phyloP scores from a whole-genome alignment of 352 stramenopile genomes.

The Pythium myriotylum region DNA sequence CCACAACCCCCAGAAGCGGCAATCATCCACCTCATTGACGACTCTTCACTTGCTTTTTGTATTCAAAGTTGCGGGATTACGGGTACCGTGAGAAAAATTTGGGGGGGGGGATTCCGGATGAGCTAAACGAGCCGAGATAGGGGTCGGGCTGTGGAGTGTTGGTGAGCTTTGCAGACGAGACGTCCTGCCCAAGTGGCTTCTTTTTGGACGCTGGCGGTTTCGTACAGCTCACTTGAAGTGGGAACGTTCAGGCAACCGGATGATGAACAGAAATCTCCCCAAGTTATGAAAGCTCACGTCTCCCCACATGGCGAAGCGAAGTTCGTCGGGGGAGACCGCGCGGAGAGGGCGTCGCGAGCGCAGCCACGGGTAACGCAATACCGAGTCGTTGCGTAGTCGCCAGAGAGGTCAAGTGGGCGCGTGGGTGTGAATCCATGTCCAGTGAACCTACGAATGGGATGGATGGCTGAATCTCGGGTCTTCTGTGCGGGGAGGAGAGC shows the following conservation, averaged over 20 bases:
- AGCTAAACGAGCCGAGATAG: not conserved
- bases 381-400: too few relatives aligned
- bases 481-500: too few relatives aligned
- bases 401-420: too few relatives aligned
- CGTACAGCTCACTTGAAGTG: not conserved
- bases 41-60: not conserved
- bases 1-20: conserved; percentile 2
- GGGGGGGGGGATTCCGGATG: not conserved
- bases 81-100: conserved; percentile 3
- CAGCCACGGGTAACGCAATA: too few relatives aligned
- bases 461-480: not conserved
- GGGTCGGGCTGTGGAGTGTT: not conserved
- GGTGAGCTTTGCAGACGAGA: not conserved
- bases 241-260: conserved; percentile 1
- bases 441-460: not conserved
- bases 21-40: not conserved
- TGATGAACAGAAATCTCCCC: conserved; percentile 13
- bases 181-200: not conserved
- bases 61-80: not conserved
- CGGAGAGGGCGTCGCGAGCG: too few relatives aligned
- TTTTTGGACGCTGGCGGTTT: not conserved
- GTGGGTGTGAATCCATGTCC: not conserved
- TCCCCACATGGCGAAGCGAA: too few relatives aligned
- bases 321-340: too few relatives aligned
- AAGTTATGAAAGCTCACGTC: conserved; percentile 1